Base-by-base conservation (phyloP, 164 flowering plant genomes). In the Echeveria elegans region DNA sequence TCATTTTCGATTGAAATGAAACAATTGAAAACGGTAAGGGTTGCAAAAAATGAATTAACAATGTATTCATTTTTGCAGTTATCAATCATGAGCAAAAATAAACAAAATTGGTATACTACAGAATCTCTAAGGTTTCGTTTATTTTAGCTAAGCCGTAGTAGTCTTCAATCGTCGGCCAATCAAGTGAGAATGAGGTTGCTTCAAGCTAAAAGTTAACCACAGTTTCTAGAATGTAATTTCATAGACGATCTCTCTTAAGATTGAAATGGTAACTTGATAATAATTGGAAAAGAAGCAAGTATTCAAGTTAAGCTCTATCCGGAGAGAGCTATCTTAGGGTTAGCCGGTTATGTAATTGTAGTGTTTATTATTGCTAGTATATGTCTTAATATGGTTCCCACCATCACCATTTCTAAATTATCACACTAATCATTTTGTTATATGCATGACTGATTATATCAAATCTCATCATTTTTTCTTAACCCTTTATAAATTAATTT, bases 321-420 rank as follows among this genome's bases (percentile, higher is more conserved):
- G 4, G 14, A 8, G 7, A 50, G 4, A 53, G 2, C 23, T 56
- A 14, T 24, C 32, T 56, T 56, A 56, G 31, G 61, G 61, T 24
- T 56, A 56, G 61, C n/a, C n/a, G n/a, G n/a, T n/a, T n/a, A n/a
- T n/a, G 61, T 56, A 18, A 12, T 26, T 2, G 19, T 56, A 28
- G 32, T 56, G 18, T 32, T 26, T 26, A 26, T 56, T 56, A 56
- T 56, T 56, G 61, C 32, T 19, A 56, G 6, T 56, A 56, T 56
- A 56, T 56, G 32, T 56, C 61, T 15, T 28, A 12, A 3, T 14
- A 56, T 56, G 61, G 34, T 56, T 56, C 61, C 61, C 61, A 56
- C 61, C 61, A 56, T 56, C 1, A 56, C 61, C 31, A 56, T 56
- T 28, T 56, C 61, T 56, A 56, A 56, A 56, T 56, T 12, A 56